Base-by-base conservation (phyloP, 768 basidiomycete species). In the Podaxis pistillaris region DNA sequence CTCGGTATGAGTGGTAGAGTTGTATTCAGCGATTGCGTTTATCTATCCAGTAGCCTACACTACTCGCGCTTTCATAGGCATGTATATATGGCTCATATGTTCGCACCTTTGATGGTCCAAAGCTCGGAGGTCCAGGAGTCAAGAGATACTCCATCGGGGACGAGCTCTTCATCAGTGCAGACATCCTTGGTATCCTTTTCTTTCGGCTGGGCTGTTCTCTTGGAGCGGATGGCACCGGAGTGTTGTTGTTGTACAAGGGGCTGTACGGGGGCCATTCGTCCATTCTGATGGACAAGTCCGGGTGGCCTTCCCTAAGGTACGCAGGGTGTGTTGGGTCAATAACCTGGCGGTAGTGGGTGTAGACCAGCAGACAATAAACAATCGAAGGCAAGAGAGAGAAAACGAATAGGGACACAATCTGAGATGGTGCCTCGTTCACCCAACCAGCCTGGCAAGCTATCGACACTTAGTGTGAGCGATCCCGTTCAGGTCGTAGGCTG, bases 371-470 rank as follows among this genome's bases (percentile, higher is more conserved):
- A 68, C 75, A 76, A 67, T 71, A 74, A 50, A 73, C 57, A 30
- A 74, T 65, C 15, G 76, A 70, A 1, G 79, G 79, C 19, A 79
- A 65, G 65, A 79, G 64, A 47, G 71, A 73, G 70, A 78, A 81
- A 22, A 77, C 50, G 63, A 78, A 73, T 24, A 77, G 66, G 54
- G 74, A 72, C 60, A 75, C 66, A 53, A 79, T 69, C 65, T 79
- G 75, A 7, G 77, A 72, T 68, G 72, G 66, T 26, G 75, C 76
- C 62, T 76, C 71, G 59, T 71, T 65, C 15, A 73, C 67, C 79
- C 79, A 81, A 17, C 75, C 75, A 19, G 66, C 66, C 56, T 74
- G 66, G 65, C 80, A 81, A 69, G 76, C 79, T 79, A 63, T 22
- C 30, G 17, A 30, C 17, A 46, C 11, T 13, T 37, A 6, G 1